Evolutionary conservation across 1,139 yeast species (phyloP).

Genomic region (Ogataea hybrid): DNA sequence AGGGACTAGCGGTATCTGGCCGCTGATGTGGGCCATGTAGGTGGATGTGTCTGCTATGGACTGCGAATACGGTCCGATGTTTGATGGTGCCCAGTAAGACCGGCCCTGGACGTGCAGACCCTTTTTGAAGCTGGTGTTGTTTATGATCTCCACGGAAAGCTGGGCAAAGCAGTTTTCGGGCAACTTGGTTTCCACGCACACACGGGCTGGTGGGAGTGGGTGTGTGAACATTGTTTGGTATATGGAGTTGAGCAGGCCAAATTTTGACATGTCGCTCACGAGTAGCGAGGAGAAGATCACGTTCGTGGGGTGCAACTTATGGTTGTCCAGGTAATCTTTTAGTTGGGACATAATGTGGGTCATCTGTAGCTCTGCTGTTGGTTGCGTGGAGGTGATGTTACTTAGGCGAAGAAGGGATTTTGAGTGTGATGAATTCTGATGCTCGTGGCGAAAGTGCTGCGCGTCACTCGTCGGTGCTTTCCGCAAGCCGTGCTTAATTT

Average conservation of each 20-base stretch:
- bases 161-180: conserved; percentile 42
- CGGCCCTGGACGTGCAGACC: conserved; percentile 91
- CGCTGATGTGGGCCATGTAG: conserved; percentile 67
- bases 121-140: conserved; percentile 35
- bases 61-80: conserved; percentile 97
- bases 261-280: conserved; percentile 62
- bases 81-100: conserved; percentile 98
- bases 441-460: conserved; percentile 10
- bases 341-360: conserved; percentile 47
- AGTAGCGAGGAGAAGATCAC: conserved; percentile 60
- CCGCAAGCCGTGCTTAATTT: neutral
- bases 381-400: conserved; percentile 41
- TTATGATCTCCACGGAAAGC: conserved; percentile 55
- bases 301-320: conserved; percentile 37
- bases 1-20: conserved; percentile 89
- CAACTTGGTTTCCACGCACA: conserved; percentile 67
- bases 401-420: conserved; percentile 46
- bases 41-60: conserved; percentile 52
- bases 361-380: conserved; percentile 44
- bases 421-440: conserved; percentile 21
- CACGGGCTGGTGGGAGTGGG: conserved; percentile 82
- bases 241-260: conserved; percentile 55
- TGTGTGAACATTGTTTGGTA: conserved; percentile 55
- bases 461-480: neutral
- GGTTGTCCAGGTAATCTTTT: conserved; percentile 31